Evolutionary conservation across 2,329 filamentous ascomycete genomes (phyloP).

Genomic region (Reticulascus tulasneorum): DNA sequence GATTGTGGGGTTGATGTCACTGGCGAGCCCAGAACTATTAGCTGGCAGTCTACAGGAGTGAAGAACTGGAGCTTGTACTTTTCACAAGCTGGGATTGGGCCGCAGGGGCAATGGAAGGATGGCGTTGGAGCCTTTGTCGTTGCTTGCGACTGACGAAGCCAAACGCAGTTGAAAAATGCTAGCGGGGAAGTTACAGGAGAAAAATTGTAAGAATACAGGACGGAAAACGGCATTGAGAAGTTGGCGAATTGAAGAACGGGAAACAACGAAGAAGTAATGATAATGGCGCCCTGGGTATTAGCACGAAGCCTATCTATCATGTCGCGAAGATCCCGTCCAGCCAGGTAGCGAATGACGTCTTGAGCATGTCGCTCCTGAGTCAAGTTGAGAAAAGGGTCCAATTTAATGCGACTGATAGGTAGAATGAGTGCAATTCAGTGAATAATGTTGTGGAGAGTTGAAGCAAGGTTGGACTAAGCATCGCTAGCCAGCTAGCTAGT

Average conservation of each 20-base stretch:
- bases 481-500: no score
- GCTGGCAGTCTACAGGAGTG: background rate
- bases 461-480: no score
- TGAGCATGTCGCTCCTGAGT: no score
- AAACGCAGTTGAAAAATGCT: background rate
- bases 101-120: background rate
- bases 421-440: no score
- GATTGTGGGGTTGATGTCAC: background rate
- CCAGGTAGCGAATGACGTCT: no score
- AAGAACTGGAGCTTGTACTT: background rate
- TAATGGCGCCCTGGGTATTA: background rate
- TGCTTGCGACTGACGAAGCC: background rate
- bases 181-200: background rate
- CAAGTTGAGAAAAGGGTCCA: no score
- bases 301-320: background rate
- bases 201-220: background rate
- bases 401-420: no score
- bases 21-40: background rate
- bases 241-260: no score
- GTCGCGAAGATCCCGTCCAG: no score
- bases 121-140: slow-evolving; percentile 1
- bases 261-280: no score
- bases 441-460: no score
- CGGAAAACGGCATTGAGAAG: no score
- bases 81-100: slow-evolving; percentile 1